Conservation (phyloP, 1,139 yeast genomes). For the Arxiozyma heterogenica region DNA sequence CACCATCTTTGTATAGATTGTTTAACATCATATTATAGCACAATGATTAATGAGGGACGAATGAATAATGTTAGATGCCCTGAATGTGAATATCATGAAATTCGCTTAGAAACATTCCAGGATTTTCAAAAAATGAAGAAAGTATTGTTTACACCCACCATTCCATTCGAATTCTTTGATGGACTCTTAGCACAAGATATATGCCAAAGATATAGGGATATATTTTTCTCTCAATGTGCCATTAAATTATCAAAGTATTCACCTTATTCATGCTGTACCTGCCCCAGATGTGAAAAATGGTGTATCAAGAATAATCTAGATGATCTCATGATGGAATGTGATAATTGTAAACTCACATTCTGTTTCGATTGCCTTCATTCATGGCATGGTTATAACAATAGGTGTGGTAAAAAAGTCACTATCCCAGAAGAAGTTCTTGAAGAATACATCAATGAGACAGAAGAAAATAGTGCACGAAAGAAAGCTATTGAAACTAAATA, state of each 20-base stretch:
- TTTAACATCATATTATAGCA: conserved; percentile 38
- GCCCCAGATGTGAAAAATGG: conserved; percentile 46
- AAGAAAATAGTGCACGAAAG: conserved; percentile 29
- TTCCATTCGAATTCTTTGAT: conserved; percentile 32
- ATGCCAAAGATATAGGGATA: conserved; percentile 34
- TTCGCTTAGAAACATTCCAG: conserved; percentile 22
- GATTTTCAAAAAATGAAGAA: conserved; percentile 29
- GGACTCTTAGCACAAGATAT: conserved; percentile 30
- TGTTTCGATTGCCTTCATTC: conserved; percentile 53
- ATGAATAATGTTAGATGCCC: conserved; percentile 54
- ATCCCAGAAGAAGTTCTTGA: conserved; percentile 41
- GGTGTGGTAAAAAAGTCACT: conserved; percentile 35
- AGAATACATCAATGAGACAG: conserved; percentile 32
- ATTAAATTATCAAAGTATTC: conserved; percentile 39
- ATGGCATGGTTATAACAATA: conserved; percentile 54
- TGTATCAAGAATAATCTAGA: conserved; percentile 42
- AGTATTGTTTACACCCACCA: conserved; percentile 35
- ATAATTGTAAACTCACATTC: conserved; percentile 47
- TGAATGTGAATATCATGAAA: conserved; percentile 35
- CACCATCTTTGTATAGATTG: conserved; percentile 51
- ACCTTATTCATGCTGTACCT: conserved; percentile 44
- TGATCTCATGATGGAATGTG: conserved; percentile 47
- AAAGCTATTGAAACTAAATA: conserved; percentile 39
- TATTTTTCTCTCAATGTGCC: conserved; percentile 37
- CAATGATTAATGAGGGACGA: conserved; percentile 43